Base-by-base conservation (phyloP, 306 rosid species). In the Cotoneaster glaucophyllus region DNA sequence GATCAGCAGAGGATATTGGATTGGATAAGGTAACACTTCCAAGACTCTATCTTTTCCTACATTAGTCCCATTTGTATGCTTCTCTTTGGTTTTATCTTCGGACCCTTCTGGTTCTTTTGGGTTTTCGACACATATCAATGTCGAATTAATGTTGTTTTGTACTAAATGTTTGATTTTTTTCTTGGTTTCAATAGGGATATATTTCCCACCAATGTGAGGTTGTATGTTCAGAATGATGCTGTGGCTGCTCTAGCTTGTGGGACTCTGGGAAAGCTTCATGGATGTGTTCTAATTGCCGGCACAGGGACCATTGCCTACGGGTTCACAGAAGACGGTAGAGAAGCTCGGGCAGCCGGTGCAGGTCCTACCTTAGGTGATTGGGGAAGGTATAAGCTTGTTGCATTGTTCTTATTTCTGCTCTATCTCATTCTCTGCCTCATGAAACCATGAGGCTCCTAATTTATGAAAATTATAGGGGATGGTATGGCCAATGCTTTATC, bases 331-430 rank as follows among this genome's bases (percentile, higher is more conserved):
- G 98, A 94, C 76, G 97, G 98, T 53, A 85, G 84, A 87, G 93
- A 94, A 85, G 98, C 98, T 63, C 82, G 96, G 80, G 91, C 98
- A 71, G 97, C 97, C 1, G 98, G 98, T 31, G 97, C 97, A 48
- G 98, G 98, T 59, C 98, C 97, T 39, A 90, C 89, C 76, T 84
- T 94, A 80, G 98, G 98, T 85, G 98, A 94, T 80, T 91, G 98
- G 97, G 98, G 98, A 84, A 94, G 98, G 98, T 94, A 77, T 71
- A 25, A n/a, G 28, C 52, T 59, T 45, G 25, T 45, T 3, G 15
- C 13, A 24, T 19, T 64, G 44, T 15, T 43, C 44, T 67, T n/a
- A n/a, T 63, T 28, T 84, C 37, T 22, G 19, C 43, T 48, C 22
- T 74, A 45, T 63, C 12, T 67, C 54, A 31, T 12, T 59, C 32